These are phyloP conservation scores for Stephania cephalantha DNA, from an alignment of 164 flowering plant genomes.

Conservation along the genomic window DNA sequence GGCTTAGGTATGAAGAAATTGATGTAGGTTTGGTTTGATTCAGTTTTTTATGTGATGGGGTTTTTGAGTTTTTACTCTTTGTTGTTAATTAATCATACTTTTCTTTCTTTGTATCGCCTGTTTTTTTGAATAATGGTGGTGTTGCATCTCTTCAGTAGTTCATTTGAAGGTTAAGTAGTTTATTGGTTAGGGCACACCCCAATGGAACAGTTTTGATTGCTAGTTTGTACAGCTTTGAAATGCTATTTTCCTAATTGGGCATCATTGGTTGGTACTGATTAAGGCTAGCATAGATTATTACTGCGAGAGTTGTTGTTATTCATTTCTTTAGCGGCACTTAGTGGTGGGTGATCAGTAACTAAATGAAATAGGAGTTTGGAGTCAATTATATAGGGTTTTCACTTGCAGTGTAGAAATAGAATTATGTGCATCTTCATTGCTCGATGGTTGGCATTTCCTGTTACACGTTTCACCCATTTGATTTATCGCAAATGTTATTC, in stretches of 20 bases:
- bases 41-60: neutral
- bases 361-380: no score
- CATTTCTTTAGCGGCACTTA: no score
- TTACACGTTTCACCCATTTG: no score
- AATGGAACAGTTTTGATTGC: no score
- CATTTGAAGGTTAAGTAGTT: neutral
- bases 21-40: slow-evolving; percentile 10
- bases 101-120: neutral
- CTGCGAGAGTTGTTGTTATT: neutral
- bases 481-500: no score
- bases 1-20: slow-evolving; percentile 51
- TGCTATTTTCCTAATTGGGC: neutral
- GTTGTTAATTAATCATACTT: no score
- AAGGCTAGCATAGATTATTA: neutral
- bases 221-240: neutral
- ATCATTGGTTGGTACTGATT: neutral
- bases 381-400: no score
- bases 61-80: neutral
- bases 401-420: no score
- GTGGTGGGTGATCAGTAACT: no score
- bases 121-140: neutral
- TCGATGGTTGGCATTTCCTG: no score
- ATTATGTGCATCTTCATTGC: no score
- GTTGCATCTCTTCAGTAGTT: neutral
- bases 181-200: no score